phyloP scores from a whole-genome alignment of 805 yeast genomes.

The Candida dajiaensis region DNA sequence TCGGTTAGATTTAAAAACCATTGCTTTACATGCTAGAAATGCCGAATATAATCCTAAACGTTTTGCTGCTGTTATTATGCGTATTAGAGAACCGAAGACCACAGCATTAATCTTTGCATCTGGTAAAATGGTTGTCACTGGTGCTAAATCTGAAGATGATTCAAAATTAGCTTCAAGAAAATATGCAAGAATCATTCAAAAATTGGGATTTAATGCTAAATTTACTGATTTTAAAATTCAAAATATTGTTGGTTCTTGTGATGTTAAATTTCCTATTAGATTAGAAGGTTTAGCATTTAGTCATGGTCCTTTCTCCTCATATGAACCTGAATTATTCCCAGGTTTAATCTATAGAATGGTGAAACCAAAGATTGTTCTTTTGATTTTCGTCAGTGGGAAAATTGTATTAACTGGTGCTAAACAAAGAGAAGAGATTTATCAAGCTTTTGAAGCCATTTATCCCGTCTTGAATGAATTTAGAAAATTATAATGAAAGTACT shows the following conservation, averaged over 20 bases:
- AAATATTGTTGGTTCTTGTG: constrained; percentile 97
- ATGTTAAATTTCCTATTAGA: constrained; percentile 95
- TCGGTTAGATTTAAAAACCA: constrained; percentile 91
- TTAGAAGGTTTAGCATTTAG: constrained; percentile 95
- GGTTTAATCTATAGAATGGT: constrained; percentile 99
- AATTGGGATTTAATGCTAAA: constrained; percentile 95
- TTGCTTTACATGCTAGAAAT: constrained; percentile 97
- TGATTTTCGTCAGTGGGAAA: constrained; percentile 95
- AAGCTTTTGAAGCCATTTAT: constrained; percentile 96
- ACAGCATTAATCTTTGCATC: constrained; percentile 97
- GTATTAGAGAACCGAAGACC: constrained; percentile 97
- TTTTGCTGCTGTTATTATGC: constrained; percentile 99
- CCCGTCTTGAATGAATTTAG: constrained; percentile 98
- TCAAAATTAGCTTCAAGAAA: constrained; percentile 97
- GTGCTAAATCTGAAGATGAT: constrained; percentile 98
- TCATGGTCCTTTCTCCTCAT: constrained; percentile 97
- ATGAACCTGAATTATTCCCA: constrained; percentile 97
- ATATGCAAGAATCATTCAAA: constrained; percentile 96
- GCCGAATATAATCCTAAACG: constrained; percentile 98
- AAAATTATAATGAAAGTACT: constrained; percentile 39
- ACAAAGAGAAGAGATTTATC: constrained; percentile 96
- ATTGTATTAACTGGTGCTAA: constrained; percentile 98
- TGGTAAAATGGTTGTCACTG: constrained; percentile 99
- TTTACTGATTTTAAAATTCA: constrained; percentile 97
- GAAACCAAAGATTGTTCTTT: constrained; percentile 92